These are phyloP conservation scores for Penstemon barbatus DNA, from an alignment of 257 asterid species.

Conservation along the genomic window DNA sequence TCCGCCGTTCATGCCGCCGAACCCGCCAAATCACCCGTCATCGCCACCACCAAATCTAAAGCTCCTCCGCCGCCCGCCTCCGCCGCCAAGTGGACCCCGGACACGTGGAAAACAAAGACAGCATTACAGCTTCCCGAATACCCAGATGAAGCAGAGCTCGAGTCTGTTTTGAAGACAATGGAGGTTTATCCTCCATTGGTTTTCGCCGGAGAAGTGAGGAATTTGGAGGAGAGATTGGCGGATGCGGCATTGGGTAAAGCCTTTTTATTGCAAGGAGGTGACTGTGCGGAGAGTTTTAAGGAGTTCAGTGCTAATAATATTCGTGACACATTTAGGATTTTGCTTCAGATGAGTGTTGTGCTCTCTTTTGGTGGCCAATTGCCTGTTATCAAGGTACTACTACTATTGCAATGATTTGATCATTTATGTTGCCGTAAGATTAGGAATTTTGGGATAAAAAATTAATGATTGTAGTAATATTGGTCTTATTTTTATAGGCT, in stretches of 20 bases:
- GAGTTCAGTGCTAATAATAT: constrained; percentile 76
- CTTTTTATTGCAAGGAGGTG: constrained; percentile 85
- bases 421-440: not conserved
- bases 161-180: constrained; percentile 56
- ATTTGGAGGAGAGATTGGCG: constrained; percentile 73
- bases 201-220: constrained; percentile 86
- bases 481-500: no score
- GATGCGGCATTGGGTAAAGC: constrained; percentile 83
- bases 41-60: not conserved
- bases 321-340: constrained; percentile 74
- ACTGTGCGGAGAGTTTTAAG: constrained; percentile 85
- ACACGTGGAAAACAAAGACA: constrained; percentile 67
- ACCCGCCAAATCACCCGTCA: not conserved
- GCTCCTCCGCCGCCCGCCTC: not conserved
- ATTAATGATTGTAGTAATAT: no score
- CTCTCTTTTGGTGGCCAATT: constrained; percentile 82
- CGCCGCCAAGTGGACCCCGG: constrained; percentile 49
- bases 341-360: constrained; percentile 83
- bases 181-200: constrained; percentile 76
- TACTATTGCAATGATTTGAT: not conserved
- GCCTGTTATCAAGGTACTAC: constrained; percentile 72
- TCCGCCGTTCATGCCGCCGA: constrained; percentile 13
- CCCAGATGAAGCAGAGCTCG: constrained; percentile 59
- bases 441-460: not conserved
- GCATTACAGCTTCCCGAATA: constrained; percentile 83